A percentile compares a stretch with the other conserved stretches of the same genome.
These are phyloP conservation scores for Schwanniomyces yamadae DNA, from an alignment of 805 yeast species.

Conservation along the genomic window DNA sequence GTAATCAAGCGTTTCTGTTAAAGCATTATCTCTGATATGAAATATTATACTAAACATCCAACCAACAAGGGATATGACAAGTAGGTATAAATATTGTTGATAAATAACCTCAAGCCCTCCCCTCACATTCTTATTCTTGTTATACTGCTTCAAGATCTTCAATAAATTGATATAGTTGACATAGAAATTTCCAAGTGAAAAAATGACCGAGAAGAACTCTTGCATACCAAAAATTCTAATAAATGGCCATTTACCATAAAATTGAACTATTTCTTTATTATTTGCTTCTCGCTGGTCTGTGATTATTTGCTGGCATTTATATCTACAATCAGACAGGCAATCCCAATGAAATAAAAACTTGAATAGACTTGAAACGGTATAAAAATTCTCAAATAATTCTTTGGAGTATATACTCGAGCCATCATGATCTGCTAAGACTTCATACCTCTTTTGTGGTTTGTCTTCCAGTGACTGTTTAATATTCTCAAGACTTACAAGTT, in stretches of 20 bases:
- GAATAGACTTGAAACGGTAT: slow-evolving; percentile 16
- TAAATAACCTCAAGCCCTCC: slow-evolving; percentile 22
- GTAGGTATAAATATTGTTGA: slow-evolving; percentile 27
- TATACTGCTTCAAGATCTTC: slow-evolving; percentile 26
- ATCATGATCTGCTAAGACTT: not conserved
- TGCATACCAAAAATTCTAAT: slow-evolving; percentile 34
- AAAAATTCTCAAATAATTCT: slow-evolving; percentile 10
- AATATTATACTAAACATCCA: slow-evolving; percentile 40
- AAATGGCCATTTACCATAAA: slow-evolving; percentile 47
- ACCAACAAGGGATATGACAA: slow-evolving; percentile 30
- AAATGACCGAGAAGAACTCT: slow-evolving; percentile 34
- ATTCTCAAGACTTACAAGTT: no score
- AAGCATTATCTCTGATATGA: slow-evolving; percentile 36
- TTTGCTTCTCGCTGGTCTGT: slow-evolving; percentile 19
- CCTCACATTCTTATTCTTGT: slow-evolving; percentile 14
- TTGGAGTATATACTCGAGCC: not conserved
- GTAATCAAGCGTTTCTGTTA: slow-evolving; percentile 42
- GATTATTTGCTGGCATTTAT: slow-evolving; percentile 38
- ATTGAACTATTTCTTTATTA: slow-evolving; percentile 34
- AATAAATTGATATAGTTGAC: slow-evolving; percentile 29
- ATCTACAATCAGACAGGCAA: slow-evolving; percentile 36
- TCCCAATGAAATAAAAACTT: slow-evolving; percentile 29
- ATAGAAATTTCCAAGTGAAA: slow-evolving; percentile 36
- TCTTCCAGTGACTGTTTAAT: no score
- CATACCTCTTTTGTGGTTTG: not conserved